Conservation (phyloP, 2,329 filamentous ascomycete species). For the Xenosphaeropsis pyriputrescens region DNA sequence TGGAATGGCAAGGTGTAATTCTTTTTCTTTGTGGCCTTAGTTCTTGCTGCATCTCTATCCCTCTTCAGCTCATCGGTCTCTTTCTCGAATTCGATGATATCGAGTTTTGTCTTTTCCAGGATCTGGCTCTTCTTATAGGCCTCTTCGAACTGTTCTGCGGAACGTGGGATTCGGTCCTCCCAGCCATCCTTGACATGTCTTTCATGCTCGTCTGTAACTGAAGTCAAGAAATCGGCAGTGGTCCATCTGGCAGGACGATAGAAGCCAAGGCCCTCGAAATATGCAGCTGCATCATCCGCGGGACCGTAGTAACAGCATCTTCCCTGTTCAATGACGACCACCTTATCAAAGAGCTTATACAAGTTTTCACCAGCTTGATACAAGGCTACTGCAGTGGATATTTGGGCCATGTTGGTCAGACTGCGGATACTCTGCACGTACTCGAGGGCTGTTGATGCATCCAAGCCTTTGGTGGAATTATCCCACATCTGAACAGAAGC, state of each 20-base stretch:
- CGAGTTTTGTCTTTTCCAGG: constrained; percentile 25
- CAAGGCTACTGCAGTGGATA: constrained; percentile 51
- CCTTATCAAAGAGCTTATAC: constrained; percentile 50
- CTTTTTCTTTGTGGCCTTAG: constrained; percentile 26
- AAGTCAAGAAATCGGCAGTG: constrained; percentile 57
- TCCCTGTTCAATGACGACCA: constrained; percentile 50
- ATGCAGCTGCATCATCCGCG: constrained; percentile 45
- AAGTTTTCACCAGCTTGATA: constrained; percentile 48
- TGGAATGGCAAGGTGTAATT: constrained; percentile 35
- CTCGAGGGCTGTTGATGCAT: constrained; percentile 58
- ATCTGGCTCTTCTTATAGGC: constrained; percentile 31
- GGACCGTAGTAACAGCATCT: constrained; percentile 60
- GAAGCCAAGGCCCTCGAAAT: constrained; percentile 60
- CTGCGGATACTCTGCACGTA: constrained; percentile 55
- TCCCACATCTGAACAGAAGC: constrained; percentile 61
- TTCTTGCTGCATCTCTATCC: constrained; percentile 21
- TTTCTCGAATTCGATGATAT: constrained; percentile 37
- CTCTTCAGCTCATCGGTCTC: constrained; percentile 18
- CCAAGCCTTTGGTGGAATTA: constrained; percentile 59
- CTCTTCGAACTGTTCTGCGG: constrained; percentile 36
- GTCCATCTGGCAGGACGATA: constrained; percentile 45
- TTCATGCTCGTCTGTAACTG: constrained; percentile 50
- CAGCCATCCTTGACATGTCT: constrained; percentile 38
- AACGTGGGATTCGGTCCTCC: constrained; percentile 39
- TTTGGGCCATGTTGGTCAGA: constrained; percentile 46